Conservation (phyloP, 768 basidiomycete genomes). For the Trametes elegans region DNA sequence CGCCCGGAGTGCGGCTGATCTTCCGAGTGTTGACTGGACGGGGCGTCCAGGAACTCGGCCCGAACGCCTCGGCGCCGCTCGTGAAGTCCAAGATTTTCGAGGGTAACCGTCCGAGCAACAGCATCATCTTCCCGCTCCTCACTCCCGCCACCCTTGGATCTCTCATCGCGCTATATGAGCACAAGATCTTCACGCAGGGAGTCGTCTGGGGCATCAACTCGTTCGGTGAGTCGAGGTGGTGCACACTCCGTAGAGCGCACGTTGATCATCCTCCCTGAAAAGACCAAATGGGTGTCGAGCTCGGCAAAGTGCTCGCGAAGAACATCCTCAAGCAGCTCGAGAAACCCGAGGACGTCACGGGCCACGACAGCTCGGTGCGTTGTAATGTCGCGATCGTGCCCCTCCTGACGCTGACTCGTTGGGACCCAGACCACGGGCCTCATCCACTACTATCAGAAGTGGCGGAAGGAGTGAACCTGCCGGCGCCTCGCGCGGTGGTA, state of each 20-base stretch:
- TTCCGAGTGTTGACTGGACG: neutral
- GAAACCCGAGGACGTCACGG: constrained; percentile 73
- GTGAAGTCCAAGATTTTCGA: constrained; percentile 98
- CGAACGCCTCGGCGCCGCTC: constrained; percentile 74
- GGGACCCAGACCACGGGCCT: constrained; percentile 80
- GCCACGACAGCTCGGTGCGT: constrained; percentile 82
- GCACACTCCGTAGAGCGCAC: neutral
- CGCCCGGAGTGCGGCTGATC: too few relatives aligned
- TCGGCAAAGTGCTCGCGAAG: constrained; percentile 97
- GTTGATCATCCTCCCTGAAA: neutral
- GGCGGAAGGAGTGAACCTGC: constrained; percentile 56
- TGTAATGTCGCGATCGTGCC: neutral
- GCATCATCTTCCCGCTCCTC: constrained; percentile 90
- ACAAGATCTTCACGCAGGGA: constrained; percentile 99
- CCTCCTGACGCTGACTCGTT: constrained; percentile 7
- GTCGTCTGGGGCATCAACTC: constrained; percentile 99
- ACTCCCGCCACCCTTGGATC: constrained; percentile 89
- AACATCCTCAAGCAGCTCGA: constrained; percentile 87
- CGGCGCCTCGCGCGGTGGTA: neutral
- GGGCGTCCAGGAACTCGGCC: constrained; percentile 49
- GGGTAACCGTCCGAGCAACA: constrained; percentile 96
- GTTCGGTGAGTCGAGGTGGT: constrained; percentile 59
- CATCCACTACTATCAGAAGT: constrained; percentile 95
- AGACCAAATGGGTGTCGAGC: constrained; percentile 99
- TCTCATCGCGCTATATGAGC: constrained; percentile 90